phyloP scores from a whole-genome alignment of 176 grass and related monocot genomes.

The Avena eriantha region DNA sequence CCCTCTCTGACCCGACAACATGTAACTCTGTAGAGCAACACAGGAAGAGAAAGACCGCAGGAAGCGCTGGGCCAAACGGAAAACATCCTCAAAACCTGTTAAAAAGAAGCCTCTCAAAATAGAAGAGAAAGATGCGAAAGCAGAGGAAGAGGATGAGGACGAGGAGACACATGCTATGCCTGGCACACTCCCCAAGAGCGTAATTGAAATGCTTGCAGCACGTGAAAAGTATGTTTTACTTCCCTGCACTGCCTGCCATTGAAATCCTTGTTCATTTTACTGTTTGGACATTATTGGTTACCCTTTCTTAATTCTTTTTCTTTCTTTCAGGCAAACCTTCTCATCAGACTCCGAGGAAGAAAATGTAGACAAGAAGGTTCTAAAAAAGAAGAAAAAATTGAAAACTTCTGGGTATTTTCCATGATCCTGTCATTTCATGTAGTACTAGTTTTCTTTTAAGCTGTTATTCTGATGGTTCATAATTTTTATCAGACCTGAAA shows the following conservation, averaged over 20 bases:
- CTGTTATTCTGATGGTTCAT: constrained; percentile 14
- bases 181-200: constrained; percentile 80
- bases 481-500: constrained; percentile 76
- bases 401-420: constrained; percentile 64
- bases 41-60: constrained; percentile 49
- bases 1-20: background rate
- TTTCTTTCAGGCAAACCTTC: constrained; percentile 70
- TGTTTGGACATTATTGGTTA: constrained; percentile 21
- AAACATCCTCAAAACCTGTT: constrained; percentile 48
- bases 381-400: constrained; percentile 60
- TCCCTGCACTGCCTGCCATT: constrained; percentile 19
- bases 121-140: constrained; percentile 43
- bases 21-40: constrained; percentile 42
- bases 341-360: constrained; percentile 91
- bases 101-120: background rate
- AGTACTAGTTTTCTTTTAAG: background rate
- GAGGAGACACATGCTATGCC: constrained; percentile 45
- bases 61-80: constrained; percentile 55
- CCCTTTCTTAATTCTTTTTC: constrained; percentile 17
- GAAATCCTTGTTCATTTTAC: background rate
- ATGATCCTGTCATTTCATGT: constrained; percentile 9
- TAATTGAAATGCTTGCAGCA: constrained; percentile 85
- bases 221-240: constrained; percentile 84
- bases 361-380: constrained; percentile 54
- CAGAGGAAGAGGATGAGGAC: constrained; percentile 20